phyloP scores from a whole-genome alignment of 1,284 basidiomycete species.

The Pisolithus thermaeus region DNA sequence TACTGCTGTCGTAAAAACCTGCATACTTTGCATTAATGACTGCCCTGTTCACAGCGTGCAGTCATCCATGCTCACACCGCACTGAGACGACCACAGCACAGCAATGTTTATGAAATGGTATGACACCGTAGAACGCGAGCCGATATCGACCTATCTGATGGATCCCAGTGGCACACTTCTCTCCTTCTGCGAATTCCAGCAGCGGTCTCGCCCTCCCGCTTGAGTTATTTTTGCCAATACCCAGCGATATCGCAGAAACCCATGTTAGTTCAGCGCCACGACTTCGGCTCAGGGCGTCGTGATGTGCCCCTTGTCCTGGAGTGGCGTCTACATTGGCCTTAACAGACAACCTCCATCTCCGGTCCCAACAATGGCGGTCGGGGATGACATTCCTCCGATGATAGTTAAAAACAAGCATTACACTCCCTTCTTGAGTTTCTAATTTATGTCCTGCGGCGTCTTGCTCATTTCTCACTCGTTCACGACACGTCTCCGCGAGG shows the following conservation, averaged over 20 bases:
- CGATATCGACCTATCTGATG: too few relatives aligned
- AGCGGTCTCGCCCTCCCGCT: not conserved
- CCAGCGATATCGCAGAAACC: not conserved
- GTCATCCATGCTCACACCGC: too few relatives aligned
- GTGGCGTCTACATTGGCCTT: too few relatives aligned
- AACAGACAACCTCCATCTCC: not conserved
- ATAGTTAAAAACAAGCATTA: constrained; percentile 5
- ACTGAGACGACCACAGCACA: too few relatives aligned
- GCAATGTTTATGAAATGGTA: too few relatives aligned
- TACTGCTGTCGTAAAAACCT: too few relatives aligned
- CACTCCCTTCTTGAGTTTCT: constrained; percentile 12
- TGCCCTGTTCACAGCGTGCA: too few relatives aligned
- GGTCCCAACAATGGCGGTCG: too few relatives aligned
- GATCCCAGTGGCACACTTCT: not conserved
- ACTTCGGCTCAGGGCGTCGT: not conserved
- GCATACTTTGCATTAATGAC: too few relatives aligned
- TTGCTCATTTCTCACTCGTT: constrained; percentile 8
- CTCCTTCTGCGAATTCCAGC: not conserved
- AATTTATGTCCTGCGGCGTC: constrained; percentile 10
- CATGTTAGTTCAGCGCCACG: not conserved
- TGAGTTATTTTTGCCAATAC: not conserved
- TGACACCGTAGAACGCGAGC: too few relatives aligned
- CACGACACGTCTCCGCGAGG: constrained; percentile 6
- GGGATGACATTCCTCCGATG: constrained; percentile 1
- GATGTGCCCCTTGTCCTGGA: too few relatives aligned